Evolutionary conservation across 2,329 filamentous ascomycete species (phyloP).

Genomic region (Colletotrichum aenigma): DNA sequence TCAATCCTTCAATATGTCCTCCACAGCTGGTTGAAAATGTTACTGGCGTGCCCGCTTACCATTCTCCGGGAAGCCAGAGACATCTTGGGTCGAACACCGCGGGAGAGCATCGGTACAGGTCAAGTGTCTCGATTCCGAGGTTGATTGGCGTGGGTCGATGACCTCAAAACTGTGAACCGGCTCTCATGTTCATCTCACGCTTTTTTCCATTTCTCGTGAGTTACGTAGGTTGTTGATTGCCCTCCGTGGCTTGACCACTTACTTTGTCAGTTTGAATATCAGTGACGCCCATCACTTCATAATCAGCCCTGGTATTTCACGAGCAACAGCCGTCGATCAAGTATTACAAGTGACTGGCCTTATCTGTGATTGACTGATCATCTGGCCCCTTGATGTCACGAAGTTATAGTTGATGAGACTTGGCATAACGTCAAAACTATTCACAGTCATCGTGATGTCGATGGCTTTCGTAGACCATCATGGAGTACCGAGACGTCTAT

Average conservation of each 20-base stretch:
- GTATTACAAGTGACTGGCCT: not conserved
- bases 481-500: not conserved
- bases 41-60: not conserved
- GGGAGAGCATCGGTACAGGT: not conserved
- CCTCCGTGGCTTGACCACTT: not conserved
- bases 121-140: not conserved
- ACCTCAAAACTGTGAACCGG: not conserved
- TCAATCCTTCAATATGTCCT: not conserved
- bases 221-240: not conserved
- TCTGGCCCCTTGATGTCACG: rapidly evolving
- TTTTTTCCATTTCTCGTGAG: not conserved
- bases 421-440: not conserved
- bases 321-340: not conserved
- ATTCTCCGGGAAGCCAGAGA: not conserved
- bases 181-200: not conserved
- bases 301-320: rapidly evolving
- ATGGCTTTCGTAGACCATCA: not conserved
- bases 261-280: not conserved
- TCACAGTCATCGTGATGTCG: not conserved
- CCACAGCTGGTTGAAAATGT: not conserved
- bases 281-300: not conserved
- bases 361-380: not conserved
- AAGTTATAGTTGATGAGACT: not conserved
- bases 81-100: not conserved
- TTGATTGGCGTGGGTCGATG: too few relatives aligned